Evolutionary conservation across 805 yeast genomes (phyloP), one percentile per base, ranked within the genome.

Genomic region (Torulaspora gathmanii): DNA sequence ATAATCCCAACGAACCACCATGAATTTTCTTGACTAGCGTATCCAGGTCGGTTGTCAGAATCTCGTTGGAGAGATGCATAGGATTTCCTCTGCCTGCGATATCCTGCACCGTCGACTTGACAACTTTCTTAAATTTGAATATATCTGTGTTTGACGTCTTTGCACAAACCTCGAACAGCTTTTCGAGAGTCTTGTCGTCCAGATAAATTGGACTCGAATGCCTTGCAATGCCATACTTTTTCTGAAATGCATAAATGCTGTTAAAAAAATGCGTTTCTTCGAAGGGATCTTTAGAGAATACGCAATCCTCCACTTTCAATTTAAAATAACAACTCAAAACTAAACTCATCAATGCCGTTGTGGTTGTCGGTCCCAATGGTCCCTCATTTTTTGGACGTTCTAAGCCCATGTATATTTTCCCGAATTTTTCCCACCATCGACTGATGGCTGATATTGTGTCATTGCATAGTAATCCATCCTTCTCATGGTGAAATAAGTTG

Each of bases 381-480:
- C 83, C 84, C 45, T 77, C 79, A 46, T 70, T 74, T 19, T 51
- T 48, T 25, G 68, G 65, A 17, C 61, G 55, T 10, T 55, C 60
- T 9, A 55, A 46, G 2, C 63, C 64, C 25, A 61, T 41, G 44
- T 60, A 63, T 19, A 49, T 37, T 31, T 54, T 64, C 0, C 95
- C 96, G 51, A 83, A 75, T 28, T 78, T 61, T 29, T 71, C 72
- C 97, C 98, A 91, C 97, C 98, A 91, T 36, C 73, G 70, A 2
- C 63, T 56, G 19, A 88, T 74, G 0, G 95, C 95, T 17, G 67
- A 72, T 49, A 82, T 83, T 0, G 99, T 91, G 45, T 75, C 73
- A 46, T 79, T 77, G 62, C 98, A 91, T 2, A 89, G 67, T 12
- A 91, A 68, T 0, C 99, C 98, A 65, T 93, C 97, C 45, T 86